Evolutionary conservation across 768 basidiomycete species (phyloP).

Genomic region (Amanita fuliginea): DNA sequence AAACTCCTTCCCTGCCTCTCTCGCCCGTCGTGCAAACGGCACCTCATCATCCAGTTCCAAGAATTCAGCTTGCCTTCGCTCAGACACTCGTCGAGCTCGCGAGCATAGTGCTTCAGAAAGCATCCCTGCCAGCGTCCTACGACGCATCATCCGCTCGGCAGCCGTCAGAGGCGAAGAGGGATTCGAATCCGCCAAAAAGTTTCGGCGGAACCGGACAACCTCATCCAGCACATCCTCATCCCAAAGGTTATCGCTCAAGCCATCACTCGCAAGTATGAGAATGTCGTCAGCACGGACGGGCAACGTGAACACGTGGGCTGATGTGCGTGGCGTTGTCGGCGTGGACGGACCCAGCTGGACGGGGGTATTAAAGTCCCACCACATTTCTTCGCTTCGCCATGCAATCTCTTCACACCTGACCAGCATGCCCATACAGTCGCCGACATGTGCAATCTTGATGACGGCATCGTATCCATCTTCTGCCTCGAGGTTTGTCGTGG

Average conservation of each 20-base stretch:
- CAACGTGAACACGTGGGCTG: slow-evolving; percentile 60
- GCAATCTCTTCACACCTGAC: slow-evolving; percentile 69
- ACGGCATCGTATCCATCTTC: slow-evolving; percentile 35
- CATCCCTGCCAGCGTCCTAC: slow-evolving; percentile 54
- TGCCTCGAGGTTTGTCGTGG: slow-evolving; percentile 13
- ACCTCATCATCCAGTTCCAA: slow-evolving; percentile 32
- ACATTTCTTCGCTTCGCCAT: slow-evolving; percentile 90
- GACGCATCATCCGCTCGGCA: slow-evolving; percentile 21
- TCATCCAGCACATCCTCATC: slow-evolving; percentile 83
- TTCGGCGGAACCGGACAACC: slow-evolving; percentile 43
- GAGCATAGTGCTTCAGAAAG: slow-evolving; percentile 75
- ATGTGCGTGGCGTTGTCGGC: slow-evolving; percentile 21
- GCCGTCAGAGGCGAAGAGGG: slow-evolving; percentile 1
- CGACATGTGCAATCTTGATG: slow-evolving; percentile 74
- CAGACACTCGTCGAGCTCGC: slow-evolving; percentile 60
- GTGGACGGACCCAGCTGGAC: slow-evolving; percentile 30
- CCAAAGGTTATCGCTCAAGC: slow-evolving; percentile 81
- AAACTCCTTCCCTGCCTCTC: slow-evolving; percentile 62
- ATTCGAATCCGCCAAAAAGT: slow-evolving; percentile 2
- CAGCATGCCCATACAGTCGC: slow-evolving; percentile 83
- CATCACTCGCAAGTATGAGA: slow-evolving; percentile 73
- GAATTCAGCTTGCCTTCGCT: slow-evolving; percentile 18
- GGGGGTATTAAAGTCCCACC: slow-evolving; percentile 57
- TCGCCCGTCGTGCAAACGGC: slow-evolving; percentile 78
- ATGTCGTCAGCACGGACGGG: slow-evolving; percentile 66